Evolutionary conservation across 768 basidiomycete genomes (phyloP), one percentile per base, ranked within the genome.

Genomic region (Chiua virens): DNA sequence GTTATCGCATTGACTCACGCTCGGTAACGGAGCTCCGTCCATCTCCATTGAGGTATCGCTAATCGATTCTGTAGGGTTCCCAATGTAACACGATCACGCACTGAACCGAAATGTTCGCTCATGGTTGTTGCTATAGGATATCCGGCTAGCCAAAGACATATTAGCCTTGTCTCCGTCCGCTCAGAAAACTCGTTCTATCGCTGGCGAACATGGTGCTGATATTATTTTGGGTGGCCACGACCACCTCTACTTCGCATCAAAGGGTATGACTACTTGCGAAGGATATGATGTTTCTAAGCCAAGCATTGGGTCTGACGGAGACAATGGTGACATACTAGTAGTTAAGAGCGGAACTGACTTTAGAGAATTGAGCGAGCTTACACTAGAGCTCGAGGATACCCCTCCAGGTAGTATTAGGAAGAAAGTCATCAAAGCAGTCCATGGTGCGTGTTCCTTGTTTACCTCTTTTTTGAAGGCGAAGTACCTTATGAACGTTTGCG

Each of bases 291-390:
- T 75, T 18, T 70, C 66, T 4, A 58, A 75, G 39, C 65, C 73
- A 4, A 76, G 79, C 25, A 76, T 86, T 15, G 92, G 88, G 25
- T 82, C 83, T 7, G 87, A 91, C 59, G 73, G 71, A n/a, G 89
- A 91, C 57, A 61, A 79, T 2, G 88, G 88, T 4, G 83, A 88
- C 43, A 73, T 88, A 27, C 72, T 91, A 18, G 75, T 88, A 18
- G 73, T 93, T 53, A 95, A 95, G 70, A 92, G 89, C 61, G 93
- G 93, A 8, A 89, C 86, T 3, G 92, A 96, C 70, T 96, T 96
- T 63, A 80, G 88, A 34, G 92, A 95, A 55, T 71, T 95, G 30
- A 91, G 89, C 45, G 88, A 90, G 53, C 71, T 93, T 39, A 74
- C 69, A 0, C 69, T 96, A 20, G 82, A 83, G 49, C 71, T 95